These are phyloP conservation scores for Patellaria atrata DNA, from an alignment of 495 filamentous ascomycete species.

Conservation along the genomic window DNA sequence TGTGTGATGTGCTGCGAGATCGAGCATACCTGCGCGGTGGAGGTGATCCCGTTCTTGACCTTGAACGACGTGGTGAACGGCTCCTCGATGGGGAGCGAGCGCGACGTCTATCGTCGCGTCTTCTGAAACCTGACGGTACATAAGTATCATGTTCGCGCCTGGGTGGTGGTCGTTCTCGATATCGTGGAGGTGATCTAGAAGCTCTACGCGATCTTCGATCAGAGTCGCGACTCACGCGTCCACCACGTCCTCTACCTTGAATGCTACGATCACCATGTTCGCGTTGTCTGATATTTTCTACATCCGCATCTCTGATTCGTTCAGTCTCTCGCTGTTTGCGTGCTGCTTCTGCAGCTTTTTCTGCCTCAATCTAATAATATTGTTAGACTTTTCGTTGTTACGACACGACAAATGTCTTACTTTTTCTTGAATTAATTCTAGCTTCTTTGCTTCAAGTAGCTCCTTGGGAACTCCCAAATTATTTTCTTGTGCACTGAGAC, in stretches of 20 bases:
- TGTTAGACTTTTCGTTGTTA: conserved; percentile 1
- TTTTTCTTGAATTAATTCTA: conserved; percentile 86
- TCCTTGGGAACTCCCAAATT: conserved; percentile 88
- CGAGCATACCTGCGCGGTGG: too few species aligned
- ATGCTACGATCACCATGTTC: conserved; percentile 43
- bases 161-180: conserved; percentile 34
- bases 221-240: conserved; percentile 34
- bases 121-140: conserved; percentile 31
- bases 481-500: conserved; percentile 77
- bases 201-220: conserved; percentile 30
- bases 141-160: conserved; percentile 44
- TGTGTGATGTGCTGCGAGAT: too few species aligned
- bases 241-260: conserved; percentile 34
- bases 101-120: conserved; percentile 4
- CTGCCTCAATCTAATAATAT: conserved; percentile 53
- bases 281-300: conserved; percentile 53
- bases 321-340: conserved; percentile 57
- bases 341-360: conserved; percentile 64
- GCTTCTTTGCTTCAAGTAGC: conserved; percentile 87
- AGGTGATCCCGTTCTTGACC: too few species aligned
- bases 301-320: conserved; percentile 37
- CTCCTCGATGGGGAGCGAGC: conserved; percentile 14
- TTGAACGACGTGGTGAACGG: conserved; percentile 1
- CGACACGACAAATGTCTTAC: conserved; percentile 30
- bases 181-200: conserved; percentile 52